These are phyloP conservation scores for Tolypocladium ovalisporum DNA, from an alignment of 2,329 filamentous ascomycete species.

Conservation along the genomic window DNA sequence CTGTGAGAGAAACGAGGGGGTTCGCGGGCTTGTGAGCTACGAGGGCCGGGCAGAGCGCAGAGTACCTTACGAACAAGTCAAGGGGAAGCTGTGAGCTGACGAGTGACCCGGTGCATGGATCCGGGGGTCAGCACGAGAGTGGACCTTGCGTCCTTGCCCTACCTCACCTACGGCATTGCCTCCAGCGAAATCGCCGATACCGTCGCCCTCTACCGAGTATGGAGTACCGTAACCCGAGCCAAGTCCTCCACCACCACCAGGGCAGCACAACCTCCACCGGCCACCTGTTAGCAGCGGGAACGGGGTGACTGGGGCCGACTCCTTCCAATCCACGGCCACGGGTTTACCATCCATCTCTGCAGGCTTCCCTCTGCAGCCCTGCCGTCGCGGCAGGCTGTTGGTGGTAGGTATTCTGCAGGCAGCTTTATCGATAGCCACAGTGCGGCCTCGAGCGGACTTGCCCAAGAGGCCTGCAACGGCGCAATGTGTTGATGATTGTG, in stretches of 20 bases:
- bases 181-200: no score
- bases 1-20: no score
- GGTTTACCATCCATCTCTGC: background rate
- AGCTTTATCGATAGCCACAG: background rate
- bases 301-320: background rate
- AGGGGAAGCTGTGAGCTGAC: no score
- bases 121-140: background rate
- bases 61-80: no score
- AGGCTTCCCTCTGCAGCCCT: background rate
- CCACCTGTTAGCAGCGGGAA: background rate
- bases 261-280: background rate
- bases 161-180: no score
- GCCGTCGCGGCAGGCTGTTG: background rate
- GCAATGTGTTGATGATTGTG: no score
- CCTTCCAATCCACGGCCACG: background rate
- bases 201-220: no score
- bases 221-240: background rate
- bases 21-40: no score
- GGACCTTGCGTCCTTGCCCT: no score
- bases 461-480: no score
- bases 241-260: background rate
- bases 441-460: background rate
- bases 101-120: background rate
- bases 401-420: background rate
- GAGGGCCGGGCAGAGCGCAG: no score